Base-by-base conservation (phyloP, 805 yeast species). In the Metschnikowia santaceciliae region DNA sequence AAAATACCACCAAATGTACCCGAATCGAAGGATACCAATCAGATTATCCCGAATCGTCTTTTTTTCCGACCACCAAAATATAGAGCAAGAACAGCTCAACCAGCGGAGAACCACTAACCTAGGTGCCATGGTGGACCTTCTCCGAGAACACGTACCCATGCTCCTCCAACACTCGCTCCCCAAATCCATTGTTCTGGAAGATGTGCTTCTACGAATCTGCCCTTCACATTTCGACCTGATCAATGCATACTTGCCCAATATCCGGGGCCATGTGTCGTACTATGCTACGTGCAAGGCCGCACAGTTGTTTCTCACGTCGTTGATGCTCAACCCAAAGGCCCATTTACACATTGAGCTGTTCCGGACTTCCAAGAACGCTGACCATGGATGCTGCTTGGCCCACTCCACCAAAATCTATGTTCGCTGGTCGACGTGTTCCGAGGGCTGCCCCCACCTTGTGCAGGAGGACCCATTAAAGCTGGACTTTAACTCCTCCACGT, bases 371-470 rank as follows among this genome's bases (percentile, higher is more conserved):
- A 43, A 45, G 26, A 47, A 48, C 7, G 32, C 42, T 2, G 73
- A 69, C 32, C 59, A 61, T 11, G 62, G 62, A 47, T 64, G 71
- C 35, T 63, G 74, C 2, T 72, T 71, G 41, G 68, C 65, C 3
- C 66, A 67, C 47, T 65, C 82, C 4, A 76, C 83, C 4, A 81
- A 81, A 55, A 67, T 83, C 10, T 67, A 75, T 41, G 63, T 83
- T 13, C 71, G 83, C 52, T 83, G 86, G 86, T 67, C 75, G 38
- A 82, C 86, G 1, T 81, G 86, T 57, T 62, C 69, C 5, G 77
- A 75, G 35, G 78, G 78, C 2, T 81, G 86, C 58, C 58, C 57
- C 5, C 85, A 82, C 64, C 65, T 81, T 5, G 4, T 45, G 15
- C 22, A 37, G 32, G 40, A 35, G 32, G 40, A 35, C 33, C 23